These are phyloP conservation scores for Saccharomycopsis sp. DNA, from an alignment of 805 yeast species.

Conservation along the genomic window DNA sequence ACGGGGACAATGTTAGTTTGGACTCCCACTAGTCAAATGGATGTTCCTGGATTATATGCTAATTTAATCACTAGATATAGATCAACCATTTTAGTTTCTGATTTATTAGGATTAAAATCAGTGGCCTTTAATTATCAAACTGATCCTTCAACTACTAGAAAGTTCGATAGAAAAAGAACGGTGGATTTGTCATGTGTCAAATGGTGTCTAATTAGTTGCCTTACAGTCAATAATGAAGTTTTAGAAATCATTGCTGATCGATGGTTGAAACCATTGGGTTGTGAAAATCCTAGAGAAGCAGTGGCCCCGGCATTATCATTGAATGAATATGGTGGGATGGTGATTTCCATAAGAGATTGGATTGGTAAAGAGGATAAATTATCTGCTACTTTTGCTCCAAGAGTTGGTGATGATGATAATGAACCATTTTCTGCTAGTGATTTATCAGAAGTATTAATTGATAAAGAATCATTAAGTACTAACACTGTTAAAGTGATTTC, in stretches of 20 bases:
- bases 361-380: conserved; percentile 57
- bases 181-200: conserved; percentile 72
- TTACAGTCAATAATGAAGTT: conserved; percentile 88
- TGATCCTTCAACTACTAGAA: conserved; percentile 74
- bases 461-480: conserved; percentile 60
- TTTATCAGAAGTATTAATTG: conserved; percentile 58
- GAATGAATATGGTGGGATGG: conserved; percentile 94
- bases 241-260: conserved; percentile 80
- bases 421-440: conserved; percentile 25
- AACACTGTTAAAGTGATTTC: conserved; percentile 62
- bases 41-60: conserved; percentile 80
- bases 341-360: conserved; percentile 88
- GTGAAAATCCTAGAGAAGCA: conserved; percentile 60
- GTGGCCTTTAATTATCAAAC: conserved; percentile 90
- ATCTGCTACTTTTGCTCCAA: conserved; percentile 36
- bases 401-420: conserved; percentile 30
- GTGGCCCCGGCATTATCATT: conserved; percentile 84
- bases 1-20: conserved; percentile 76
- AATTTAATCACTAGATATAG: conserved; percentile 58
- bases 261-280: conserved; percentile 87
- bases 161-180: conserved; percentile 60
- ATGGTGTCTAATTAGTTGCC: conserved; percentile 85
- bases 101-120: conserved; percentile 78
- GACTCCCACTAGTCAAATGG: conserved; percentile 66
- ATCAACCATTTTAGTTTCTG: conserved; percentile 71